These are phyloP conservation scores for Cyclotella distinguenda DNA, from an alignment of 108 stramenopile species.

Conservation along the genomic window DNA sequence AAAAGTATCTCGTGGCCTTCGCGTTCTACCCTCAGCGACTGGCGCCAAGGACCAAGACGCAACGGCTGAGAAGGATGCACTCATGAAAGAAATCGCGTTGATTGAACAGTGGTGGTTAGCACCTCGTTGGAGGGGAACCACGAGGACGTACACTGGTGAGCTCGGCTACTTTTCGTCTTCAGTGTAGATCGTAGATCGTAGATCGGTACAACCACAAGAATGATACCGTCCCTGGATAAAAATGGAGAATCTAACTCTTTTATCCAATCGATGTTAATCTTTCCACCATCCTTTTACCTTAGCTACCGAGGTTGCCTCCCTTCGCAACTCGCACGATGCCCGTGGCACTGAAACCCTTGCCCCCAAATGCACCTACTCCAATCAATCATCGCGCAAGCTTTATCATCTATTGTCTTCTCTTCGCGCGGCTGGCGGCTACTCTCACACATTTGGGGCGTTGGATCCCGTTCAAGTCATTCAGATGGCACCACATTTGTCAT, in stretches of 20 bases:
- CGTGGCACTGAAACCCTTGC: conserved; percentile 40
- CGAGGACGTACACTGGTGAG: conserved; percentile 66
- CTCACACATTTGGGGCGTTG: conserved; percentile 94
- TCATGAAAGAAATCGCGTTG: conserved; percentile 56
- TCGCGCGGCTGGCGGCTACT: conserved; percentile 74
- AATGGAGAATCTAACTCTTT: not conserved
- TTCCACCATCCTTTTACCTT: conserved; percentile 7
- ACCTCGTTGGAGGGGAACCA: conserved; percentile 67
- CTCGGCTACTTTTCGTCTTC: not conserved
- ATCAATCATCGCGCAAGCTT: conserved; percentile 63
- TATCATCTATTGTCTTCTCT: conserved; percentile 65
- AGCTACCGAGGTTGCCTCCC: conserved; percentile 82
- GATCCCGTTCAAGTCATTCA: conserved; percentile 95
- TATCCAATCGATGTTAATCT: not conserved
- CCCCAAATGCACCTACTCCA: conserved; percentile 64
- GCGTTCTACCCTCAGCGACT: conserved; percentile 14
- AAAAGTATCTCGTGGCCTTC: conserved; percentile 36
- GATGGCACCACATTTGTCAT: conserved; percentile 92
- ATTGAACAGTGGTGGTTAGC: conserved; percentile 82
- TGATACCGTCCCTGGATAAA: not conserved
- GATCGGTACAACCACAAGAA: not conserved
- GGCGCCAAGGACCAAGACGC: not conserved
- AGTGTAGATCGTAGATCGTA: not conserved
- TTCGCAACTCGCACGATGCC: conserved; percentile 66
- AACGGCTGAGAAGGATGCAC: conserved; percentile 37